Evolutionary conservation across 2,329 filamentous ascomycete genomes (phyloP).

Genomic region (Phialemoniopsis sp.): DNA sequence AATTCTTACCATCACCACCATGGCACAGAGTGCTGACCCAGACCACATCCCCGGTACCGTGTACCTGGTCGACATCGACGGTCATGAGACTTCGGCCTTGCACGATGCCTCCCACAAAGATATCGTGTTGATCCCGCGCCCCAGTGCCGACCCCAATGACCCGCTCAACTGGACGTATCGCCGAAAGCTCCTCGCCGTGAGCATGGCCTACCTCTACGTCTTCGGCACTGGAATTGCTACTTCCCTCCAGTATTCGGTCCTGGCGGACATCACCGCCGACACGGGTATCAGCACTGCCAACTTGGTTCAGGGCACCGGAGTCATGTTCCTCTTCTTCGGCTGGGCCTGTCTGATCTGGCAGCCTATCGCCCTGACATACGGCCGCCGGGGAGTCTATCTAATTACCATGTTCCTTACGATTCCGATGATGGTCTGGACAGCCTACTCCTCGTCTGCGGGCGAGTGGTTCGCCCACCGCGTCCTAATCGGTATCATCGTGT

Average conservation of each 20-base stretch:
- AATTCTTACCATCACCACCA: too few relatives aligned
- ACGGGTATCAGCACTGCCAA: slow-evolving; percentile 37
- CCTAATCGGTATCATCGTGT: slow-evolving; percentile 35
- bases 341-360: slow-evolving; percentile 43
- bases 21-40: too few relatives aligned
- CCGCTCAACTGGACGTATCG: slow-evolving; percentile 27
- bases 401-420: slow-evolving; percentile 18
- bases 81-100: slow-evolving; percentile 15
- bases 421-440: slow-evolving; percentile 28
- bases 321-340: slow-evolving; percentile 38
- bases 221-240: slow-evolving; percentile 43
- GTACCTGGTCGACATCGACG: slow-evolving; percentile 22
- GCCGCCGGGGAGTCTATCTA: slow-evolving; percentile 19
- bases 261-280: slow-evolving; percentile 40
- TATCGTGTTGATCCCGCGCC: slow-evolving; percentile 22
- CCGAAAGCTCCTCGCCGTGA: slow-evolving; percentile 20
- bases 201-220: slow-evolving; percentile 31
- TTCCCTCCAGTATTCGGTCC: slow-evolving; percentile 43
- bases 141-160: slow-evolving; percentile 26
- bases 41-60: slow-evolving; percentile 18
- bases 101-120: slow-evolving; percentile 12
- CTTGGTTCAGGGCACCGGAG: slow-evolving; percentile 44
- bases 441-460: slow-evolving; percentile 29
- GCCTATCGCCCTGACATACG: slow-evolving; percentile 39
- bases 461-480: slow-evolving; percentile 42